A percentile compares a stretch with the other conserved stretches of the same genome.
Evolutionary conservation across 2,329 filamentous ascomycete genomes (phyloP).

Genomic region (Thermochaetoides dissita): DNA sequence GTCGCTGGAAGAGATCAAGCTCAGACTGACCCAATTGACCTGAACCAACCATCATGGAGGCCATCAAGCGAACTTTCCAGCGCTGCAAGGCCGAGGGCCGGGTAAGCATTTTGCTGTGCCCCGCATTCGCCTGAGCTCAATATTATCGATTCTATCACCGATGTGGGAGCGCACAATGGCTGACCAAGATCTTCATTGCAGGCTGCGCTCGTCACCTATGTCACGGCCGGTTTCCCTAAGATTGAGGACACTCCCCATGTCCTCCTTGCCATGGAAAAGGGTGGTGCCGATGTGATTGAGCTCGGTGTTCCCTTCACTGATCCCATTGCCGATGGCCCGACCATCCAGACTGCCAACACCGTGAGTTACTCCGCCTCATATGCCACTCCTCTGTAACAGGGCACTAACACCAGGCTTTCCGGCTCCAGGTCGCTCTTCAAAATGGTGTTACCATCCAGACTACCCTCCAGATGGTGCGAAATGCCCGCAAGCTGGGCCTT

Average conservation of each 20-base stretch:
- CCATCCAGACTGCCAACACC: conserved; percentile 91
- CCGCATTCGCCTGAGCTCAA: conserved; percentile 12
- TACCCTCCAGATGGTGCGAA: conserved; percentile 70
- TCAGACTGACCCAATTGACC: conserved; percentile 4
- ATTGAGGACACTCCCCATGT: conserved; percentile 72
- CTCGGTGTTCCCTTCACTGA: conserved; percentile 95
- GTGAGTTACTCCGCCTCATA: conserved; percentile 25
- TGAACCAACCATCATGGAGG: conserved; percentile 33
- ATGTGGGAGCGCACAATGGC: neutral
- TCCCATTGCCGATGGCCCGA: conserved; percentile 93
- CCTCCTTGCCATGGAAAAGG: conserved; percentile 78
- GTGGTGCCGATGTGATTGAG: conserved; percentile 93
- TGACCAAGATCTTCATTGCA: conserved; percentile 23
- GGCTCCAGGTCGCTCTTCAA: conserved; percentile 47
- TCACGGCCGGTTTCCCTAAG: conserved; percentile 83
- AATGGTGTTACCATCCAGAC: conserved; percentile 77
- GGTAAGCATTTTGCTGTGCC: conserved; percentile 27
- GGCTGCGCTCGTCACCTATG: conserved; percentile 85
- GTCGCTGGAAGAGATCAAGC: neutral
- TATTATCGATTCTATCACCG: too few relatives aligned
- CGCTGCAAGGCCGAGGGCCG: conserved; percentile 45
- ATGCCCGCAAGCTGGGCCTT: conserved; percentile 64
- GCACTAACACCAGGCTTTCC: neutral
- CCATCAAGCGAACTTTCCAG: conserved; percentile 43
- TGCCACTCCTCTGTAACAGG: too few relatives aligned